These are phyloP conservation scores for Talaromyces sp. DNA, from an alignment of 2,329 filamentous ascomycete species.

Conservation along the genomic window DNA sequence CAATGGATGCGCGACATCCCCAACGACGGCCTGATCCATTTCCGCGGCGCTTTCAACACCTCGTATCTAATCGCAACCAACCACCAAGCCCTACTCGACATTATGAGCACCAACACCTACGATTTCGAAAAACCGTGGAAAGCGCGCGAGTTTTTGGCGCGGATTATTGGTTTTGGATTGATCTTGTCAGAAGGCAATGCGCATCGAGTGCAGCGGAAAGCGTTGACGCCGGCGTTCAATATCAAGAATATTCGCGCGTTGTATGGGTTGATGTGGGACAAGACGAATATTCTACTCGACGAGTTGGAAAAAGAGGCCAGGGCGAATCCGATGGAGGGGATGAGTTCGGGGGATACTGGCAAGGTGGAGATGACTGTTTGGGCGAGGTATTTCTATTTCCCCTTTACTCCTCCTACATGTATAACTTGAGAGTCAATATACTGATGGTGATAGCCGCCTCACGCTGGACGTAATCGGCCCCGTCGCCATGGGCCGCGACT, in stretches of 20 bases:
- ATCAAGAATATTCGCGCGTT: constrained; percentile 32
- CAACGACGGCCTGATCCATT: constrained; percentile 53
- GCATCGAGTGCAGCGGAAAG: constrained; percentile 44
- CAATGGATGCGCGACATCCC: constrained; percentile 49
- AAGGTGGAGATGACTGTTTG: constrained; percentile 27
- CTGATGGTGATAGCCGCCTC: constrained; percentile 51
- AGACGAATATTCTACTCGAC: constrained; percentile 29
- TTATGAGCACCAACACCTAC: constrained; percentile 50
- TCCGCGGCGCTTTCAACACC: constrained; percentile 43
- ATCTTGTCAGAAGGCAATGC: constrained; percentile 47
- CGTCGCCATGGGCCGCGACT: constrained; percentile 54
- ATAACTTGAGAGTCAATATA: background rate
- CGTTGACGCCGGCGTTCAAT: constrained; percentile 32
- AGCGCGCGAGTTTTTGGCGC: constrained; percentile 40
- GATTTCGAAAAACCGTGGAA: constrained; percentile 50
- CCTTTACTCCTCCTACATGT: background rate
- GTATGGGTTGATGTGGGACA: constrained; percentile 34
- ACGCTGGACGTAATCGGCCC: constrained; percentile 57
- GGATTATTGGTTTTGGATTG: constrained; percentile 48
- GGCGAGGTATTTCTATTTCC: constrained; percentile 7
- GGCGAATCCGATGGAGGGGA: constrained; percentile 24
- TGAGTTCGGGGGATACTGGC: constrained; percentile 16
- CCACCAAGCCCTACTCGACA: constrained; percentile 43
- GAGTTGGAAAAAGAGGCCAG: constrained; percentile 27
- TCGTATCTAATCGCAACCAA: constrained; percentile 27